A percentile compares a stretch with the other conserved stretches of the same genome.
These are phyloP conservation scores for Ambrosia trifida DNA, from an alignment of 129 eudicot species.

Conservation along the genomic window DNA sequence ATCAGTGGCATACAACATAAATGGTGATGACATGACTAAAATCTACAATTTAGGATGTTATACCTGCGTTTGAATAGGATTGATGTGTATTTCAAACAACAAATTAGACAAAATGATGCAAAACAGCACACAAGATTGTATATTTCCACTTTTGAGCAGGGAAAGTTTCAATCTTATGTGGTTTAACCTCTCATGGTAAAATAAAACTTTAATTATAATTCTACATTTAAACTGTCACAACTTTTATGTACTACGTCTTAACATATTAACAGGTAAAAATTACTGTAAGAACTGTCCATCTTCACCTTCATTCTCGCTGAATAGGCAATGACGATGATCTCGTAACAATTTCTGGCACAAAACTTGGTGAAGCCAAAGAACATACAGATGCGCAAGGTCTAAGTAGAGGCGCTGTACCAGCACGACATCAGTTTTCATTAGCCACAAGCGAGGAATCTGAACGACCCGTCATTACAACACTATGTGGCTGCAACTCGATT, in stretches of 20 bases:
- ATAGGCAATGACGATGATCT: conserved; percentile 65
- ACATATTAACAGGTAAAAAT: conserved; percentile 26
- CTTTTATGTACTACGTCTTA: conserved; percentile 18
- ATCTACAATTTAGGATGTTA: conserved; percentile 8
- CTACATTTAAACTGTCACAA: conserved; percentile 27
- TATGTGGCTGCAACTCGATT: conserved; percentile 63
- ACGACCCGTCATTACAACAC: conserved; percentile 7
- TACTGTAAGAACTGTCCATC: neutral
- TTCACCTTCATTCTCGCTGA: conserved; percentile 31
- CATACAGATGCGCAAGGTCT: conserved; percentile 62
- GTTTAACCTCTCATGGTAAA: conserved; percentile 18
- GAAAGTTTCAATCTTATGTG: conserved; percentile 25
- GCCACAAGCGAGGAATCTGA: conserved; percentile 33
- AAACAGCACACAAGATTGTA: conserved; percentile 22
- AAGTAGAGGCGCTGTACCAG: conserved; percentile 88
- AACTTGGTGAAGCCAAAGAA: conserved; percentile 37
- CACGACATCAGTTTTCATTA: conserved; percentile 57
- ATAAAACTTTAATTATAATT: neutral
- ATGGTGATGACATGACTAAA: neutral
- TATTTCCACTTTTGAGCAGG: conserved; percentile 6
- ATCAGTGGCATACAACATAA: conserved; percentile 29
- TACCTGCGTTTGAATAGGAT: conserved; percentile 99
- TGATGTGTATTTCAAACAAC: conserved; percentile 52
- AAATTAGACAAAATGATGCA: neutral
- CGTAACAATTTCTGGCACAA: conserved; percentile 35